Evolutionary conservation across 129 eudicot genomes (phyloP), one percentile per base, ranked within the genome.

Genomic region (Rutidosis leptorrhynchoides): DNA sequence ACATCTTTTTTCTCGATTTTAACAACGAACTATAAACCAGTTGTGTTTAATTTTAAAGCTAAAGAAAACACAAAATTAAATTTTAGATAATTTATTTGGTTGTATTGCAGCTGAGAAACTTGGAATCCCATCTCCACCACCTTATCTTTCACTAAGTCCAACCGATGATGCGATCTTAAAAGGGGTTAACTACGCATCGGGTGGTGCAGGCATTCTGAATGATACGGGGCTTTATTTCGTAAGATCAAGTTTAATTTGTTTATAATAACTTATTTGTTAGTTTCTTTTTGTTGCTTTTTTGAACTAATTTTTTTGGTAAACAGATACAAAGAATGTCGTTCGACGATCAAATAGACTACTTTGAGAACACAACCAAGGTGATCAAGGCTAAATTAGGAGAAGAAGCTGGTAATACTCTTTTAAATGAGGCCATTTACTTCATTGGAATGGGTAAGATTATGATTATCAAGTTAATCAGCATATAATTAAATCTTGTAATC

Each of bases 141-240:
- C 97, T 14, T 91, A 80, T 77, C 85, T 91, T 62, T 91, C 97
- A 2, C 57, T 91, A 64, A 51, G 81, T 20, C 78, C 78, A 35
- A 61, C 54, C 12, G 96, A 85, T 42, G 90, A 87, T 78, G 82
- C 81, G 0, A 62, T 91, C 55, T 70, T 91, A 15, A 81, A 81
- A 73, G 97, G 97, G 32, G 90, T 87, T 48, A 91, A 91, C 66
- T 91, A 91, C 58, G 97, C 97, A 25, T 91, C 97, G 3, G 97
- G 97, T 29, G 97, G 97, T 58, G 97, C 97, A 46, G 97, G 97
- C 14, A 91, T 91, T 80, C 85, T 91, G 29, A 91, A 87, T 66
- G 96, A 87, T 32, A 91, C 97, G 0, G 97, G 97, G 43, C 86
- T 87, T 0, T 91, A 91, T 81, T 91, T 91, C 30, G 96, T 91